phyloP scores from a whole-genome alignment of 345 rosid species.

The Excoecaria cochinchinensis region DNA sequence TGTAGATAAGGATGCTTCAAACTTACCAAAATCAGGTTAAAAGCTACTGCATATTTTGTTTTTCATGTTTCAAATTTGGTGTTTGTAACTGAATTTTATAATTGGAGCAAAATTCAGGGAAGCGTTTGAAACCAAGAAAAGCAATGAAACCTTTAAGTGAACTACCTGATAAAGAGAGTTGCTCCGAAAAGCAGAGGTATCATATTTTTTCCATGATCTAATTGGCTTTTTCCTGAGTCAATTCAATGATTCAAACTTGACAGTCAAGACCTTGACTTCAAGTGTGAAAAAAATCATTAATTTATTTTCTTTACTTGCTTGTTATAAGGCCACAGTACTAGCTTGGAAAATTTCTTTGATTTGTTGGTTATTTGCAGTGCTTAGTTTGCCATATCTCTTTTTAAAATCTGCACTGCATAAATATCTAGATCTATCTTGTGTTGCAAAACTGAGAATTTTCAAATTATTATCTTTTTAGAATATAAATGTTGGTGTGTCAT shows the following conservation, averaged over 20 bases:
- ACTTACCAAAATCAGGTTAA: slow-evolving; percentile 33
- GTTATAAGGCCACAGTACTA: neutral
- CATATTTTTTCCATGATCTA: slow-evolving; percentile 11
- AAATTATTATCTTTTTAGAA: neutral
- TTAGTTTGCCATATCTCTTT: neutral
- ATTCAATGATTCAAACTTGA: neutral
- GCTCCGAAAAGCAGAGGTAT: slow-evolving; percentile 91
- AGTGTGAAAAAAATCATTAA: neutral
- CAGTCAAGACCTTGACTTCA: neutral
- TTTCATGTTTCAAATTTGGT: slow-evolving; percentile 9
- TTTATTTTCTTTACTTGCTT: neutral
- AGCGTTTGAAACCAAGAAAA: slow-evolving; percentile 48
- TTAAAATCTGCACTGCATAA: neutral
- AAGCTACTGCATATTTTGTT: slow-evolving; percentile 4
- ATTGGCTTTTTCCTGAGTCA: neutral
- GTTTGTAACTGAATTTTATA: slow-evolving; percentile 26
- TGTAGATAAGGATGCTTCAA: slow-evolving; percentile 34
- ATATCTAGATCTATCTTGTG: too few relatives aligned
- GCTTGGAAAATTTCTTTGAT: neutral
- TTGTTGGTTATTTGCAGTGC: neutral
- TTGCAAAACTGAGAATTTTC: neutral
- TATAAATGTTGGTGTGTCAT: neutral
- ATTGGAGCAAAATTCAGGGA: slow-evolving; percentile 37
- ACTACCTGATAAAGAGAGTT: slow-evolving; percentile 61
- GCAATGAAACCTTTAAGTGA: slow-evolving; percentile 41